Percentiles rank a stretch among this genome's conserved stretches.
Conservation (phyloP, 306 rosid species). For the Cyamopsis tetragonoloba region DNA sequence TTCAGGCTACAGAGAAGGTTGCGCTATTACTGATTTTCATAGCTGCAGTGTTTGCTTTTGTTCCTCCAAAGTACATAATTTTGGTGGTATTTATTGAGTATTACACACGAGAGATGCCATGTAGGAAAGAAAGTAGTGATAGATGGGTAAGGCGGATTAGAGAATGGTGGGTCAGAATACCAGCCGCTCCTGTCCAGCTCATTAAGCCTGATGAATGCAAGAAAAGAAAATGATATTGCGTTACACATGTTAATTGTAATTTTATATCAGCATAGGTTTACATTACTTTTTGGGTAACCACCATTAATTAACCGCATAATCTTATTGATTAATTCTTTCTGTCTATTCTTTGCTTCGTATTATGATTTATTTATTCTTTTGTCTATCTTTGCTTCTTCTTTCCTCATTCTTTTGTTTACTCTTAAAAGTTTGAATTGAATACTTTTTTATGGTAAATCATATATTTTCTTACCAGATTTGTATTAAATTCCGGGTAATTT, state of each 20-base stretch:
- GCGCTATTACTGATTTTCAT: conserved; percentile 48
- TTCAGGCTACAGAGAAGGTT: conserved; percentile 81
- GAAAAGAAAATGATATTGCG: conserved; percentile 53
- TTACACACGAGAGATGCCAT: conserved; percentile 84
- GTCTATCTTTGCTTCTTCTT: too few relatives aligned
- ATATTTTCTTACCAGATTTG: background rate
- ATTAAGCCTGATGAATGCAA: conserved; percentile 54
- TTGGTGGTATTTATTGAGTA: conserved; percentile 54
- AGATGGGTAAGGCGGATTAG: conserved; percentile 59
- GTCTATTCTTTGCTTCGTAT: background rate
- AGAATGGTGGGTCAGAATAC: conserved; percentile 96
- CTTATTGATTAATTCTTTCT: conserved; percentile 5
- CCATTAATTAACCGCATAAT: background rate
- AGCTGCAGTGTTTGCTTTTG: conserved; percentile 65
- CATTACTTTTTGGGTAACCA: background rate
- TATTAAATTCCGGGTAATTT: background rate
- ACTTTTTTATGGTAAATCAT: too few relatives aligned
- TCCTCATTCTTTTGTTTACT: too few relatives aligned
- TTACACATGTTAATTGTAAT: background rate
- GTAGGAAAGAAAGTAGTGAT: conserved; percentile 65
- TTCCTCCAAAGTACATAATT: conserved; percentile 53
- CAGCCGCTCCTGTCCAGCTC: conserved; percentile 94
- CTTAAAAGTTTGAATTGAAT: too few relatives aligned
- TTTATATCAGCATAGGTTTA: background rate
- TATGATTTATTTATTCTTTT: too few relatives aligned